Conservation (phyloP, 768 basidiomycete species). For the Pulveroboletus ravenelii region DNA sequence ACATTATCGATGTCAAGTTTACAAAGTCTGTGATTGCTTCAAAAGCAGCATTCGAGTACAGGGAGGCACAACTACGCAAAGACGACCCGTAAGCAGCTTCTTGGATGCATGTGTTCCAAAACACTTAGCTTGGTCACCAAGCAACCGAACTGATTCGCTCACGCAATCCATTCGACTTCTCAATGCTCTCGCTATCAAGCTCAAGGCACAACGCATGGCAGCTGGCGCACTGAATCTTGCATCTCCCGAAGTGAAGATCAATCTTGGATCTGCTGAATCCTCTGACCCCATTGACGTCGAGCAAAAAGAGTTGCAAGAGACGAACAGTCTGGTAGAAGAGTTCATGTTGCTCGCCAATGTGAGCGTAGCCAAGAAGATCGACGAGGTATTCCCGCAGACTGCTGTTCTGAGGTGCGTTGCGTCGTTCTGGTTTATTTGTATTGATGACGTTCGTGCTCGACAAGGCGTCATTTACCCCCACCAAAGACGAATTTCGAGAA, state of each 20-base stretch:
- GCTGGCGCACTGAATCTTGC: slow-evolving; percentile 98
- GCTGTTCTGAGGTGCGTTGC: slow-evolving; percentile 72
- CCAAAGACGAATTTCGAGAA: slow-evolving; percentile 94
- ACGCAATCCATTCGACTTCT: slow-evolving; percentile 85
- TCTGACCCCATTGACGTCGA: slow-evolving; percentile 97
- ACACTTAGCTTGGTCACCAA: slow-evolving; percentile 25
- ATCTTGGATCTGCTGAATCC: slow-evolving; percentile 88
- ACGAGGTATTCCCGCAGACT: slow-evolving; percentile 93
- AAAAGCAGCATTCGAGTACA: slow-evolving; percentile 95
- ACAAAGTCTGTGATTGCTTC: slow-evolving; percentile 96
- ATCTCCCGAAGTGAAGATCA: slow-evolving; percentile 97
- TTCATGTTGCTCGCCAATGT: slow-evolving; percentile 99
- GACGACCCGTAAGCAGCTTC: slow-evolving; percentile 71
- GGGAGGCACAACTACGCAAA: slow-evolving; percentile 90
- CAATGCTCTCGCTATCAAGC: slow-evolving; percentile 78
- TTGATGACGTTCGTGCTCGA: slow-evolving; percentile 4
- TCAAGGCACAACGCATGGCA: slow-evolving; percentile 82
- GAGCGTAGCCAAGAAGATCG: slow-evolving; percentile 86
- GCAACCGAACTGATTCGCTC: slow-evolving; percentile 72
- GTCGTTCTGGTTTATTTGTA: not conserved
- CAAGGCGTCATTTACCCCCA: slow-evolving; percentile 84
- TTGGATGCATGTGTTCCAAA: not conserved
- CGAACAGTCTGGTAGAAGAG: slow-evolving; percentile 95
- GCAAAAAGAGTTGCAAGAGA: slow-evolving; percentile 88
- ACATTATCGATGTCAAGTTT: slow-evolving; percentile 87